Evolutionary conservation across 805 yeast species (phyloP), one percentile per base, ranked within the genome.

Genomic region (Saccharomycopsis selenospora): DNA sequence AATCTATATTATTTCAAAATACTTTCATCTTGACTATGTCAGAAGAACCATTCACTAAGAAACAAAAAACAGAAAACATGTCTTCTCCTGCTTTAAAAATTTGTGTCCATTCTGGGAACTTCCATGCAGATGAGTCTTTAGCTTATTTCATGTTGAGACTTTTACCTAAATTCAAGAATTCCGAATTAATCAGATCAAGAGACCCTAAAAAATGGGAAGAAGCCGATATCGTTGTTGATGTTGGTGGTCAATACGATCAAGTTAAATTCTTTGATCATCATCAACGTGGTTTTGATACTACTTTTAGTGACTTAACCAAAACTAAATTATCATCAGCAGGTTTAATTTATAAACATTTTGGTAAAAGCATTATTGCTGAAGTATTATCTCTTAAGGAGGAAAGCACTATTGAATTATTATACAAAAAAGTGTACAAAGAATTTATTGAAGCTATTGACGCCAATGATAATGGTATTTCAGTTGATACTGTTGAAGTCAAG

Each of bases 321-420:
- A 93, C 98, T 45, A 90, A 88, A 65, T 73, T 93, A 55, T 83
- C 95, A 17, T 85, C 95, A 49, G 99, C 99, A 6, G 99, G 99
- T 23, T 73, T 93, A 53, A 80, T 93, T 17, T 93, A 82, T 72
- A 91, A 90, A 62, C 91, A 85, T 65, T 85, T 72, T 57, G 95
- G 95, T 55, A 77, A 76, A 57, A 81, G 80, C 43, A 79, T 84
- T 51, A 81, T 85, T 48, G 55, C 72, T 27, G 72, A 77, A 48
- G 66, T 76, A 18, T 66, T 81, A 48, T 68, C 71, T 22, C 68
- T 66, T 2, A 55, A 59, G 8, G 58, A 62, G 6, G 58, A 60
- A 41, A 61, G 68, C 30, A 59, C 60, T 2, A 66, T 86, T 33
- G 84, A 82, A 18, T 65, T 80, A 27, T 68, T 93, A 42, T 88